Percentiles rank a stretch among this genome's conserved stretches.
Conservation (phyloP, 2,329 filamentous ascomycete genomes). For the Sphaceloma murrayae region DNA sequence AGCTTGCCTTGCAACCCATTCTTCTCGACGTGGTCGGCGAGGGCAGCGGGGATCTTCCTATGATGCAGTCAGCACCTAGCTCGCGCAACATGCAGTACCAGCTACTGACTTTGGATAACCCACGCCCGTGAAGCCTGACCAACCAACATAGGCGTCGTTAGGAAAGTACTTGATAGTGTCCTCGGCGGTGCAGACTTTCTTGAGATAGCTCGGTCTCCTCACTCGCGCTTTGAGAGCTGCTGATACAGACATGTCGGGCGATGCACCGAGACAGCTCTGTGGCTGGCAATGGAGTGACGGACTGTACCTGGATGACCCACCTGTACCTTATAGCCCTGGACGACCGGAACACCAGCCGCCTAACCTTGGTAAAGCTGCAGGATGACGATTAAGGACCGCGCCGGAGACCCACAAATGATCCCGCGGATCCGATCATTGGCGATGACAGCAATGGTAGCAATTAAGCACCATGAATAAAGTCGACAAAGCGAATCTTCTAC, state of each 20-base stretch:
- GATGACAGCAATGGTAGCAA: no score
- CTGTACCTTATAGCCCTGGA: no score
- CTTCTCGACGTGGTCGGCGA: constrained; percentile 82
- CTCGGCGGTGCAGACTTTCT: constrained; percentile 69
- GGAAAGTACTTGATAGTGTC: constrained; percentile 75
- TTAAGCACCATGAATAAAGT: no score
- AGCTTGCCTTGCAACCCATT: constrained; percentile 75
- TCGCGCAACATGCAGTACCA: neutral
- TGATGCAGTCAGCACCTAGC: constrained; percentile 20
- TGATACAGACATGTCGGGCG: constrained; percentile 45
- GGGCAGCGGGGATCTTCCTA: constrained; percentile 71
- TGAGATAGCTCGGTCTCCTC: constrained; percentile 64
- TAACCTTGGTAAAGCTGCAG: constrained; percentile 14
- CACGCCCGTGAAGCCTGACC: constrained; percentile 85
- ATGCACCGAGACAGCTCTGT: no score
- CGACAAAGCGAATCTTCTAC: no score
- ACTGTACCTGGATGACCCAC: no score
- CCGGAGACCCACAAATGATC: no score
- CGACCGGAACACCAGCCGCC: neutral
- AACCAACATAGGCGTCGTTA: constrained; percentile 77
- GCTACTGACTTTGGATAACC: constrained; percentile 69
- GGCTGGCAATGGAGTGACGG: no score
- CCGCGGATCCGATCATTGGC: no score
- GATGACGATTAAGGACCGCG: constrained; percentile 8
- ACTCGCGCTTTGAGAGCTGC: constrained; percentile 68